Conservation (phyloP, 1,139 yeast species). For the Geotrichum aggregatum region DNA sequence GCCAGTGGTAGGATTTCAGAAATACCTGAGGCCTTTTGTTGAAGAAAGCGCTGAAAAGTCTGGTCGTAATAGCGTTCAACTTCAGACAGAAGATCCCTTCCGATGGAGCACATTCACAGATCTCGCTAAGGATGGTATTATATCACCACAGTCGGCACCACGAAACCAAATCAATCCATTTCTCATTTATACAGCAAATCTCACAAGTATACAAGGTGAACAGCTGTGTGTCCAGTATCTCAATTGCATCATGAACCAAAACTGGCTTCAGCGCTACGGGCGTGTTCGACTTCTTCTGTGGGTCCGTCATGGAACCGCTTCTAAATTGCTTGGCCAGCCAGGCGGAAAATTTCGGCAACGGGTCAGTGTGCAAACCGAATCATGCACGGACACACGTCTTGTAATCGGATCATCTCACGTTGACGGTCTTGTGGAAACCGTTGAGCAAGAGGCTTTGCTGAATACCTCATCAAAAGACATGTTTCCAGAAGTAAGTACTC, state of each 20-base stretch:
- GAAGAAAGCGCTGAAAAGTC: conserved; percentile 20
- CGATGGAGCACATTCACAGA: conserved; percentile 57
- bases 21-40: conserved; percentile 25
- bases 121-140: conserved; percentile 43
- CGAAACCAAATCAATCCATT: conserved; percentile 54
- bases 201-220: conserved; percentile 59
- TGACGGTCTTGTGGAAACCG: conserved; percentile 8
- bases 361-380: conserved; percentile 57
- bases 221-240: conserved; percentile 73
- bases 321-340: conserved; percentile 54
- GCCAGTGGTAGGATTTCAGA: conserved; percentile 42
- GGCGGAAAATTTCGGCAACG: conserved; percentile 50
- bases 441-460: not conserved
- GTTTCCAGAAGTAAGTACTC: conserved; percentile 10
- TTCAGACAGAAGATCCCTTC: conserved; percentile 49
- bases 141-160: conserved; percentile 43
- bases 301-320: conserved; percentile 57
- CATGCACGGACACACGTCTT: conserved; percentile 52
- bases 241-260: conserved; percentile 60
- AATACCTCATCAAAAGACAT: not conserved
- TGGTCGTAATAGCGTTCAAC: conserved; percentile 14
- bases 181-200: conserved; percentile 61
- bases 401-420: conserved; percentile 39
- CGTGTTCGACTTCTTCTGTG: conserved; percentile 66
- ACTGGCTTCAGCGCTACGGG: conserved; percentile 76